A percentile compares a stretch with the other conserved stretches of the same genome.
Evolutionary conservation across 768 basidiomycete species (phyloP).

Genomic region (Leccinum aurantiacum): DNA sequence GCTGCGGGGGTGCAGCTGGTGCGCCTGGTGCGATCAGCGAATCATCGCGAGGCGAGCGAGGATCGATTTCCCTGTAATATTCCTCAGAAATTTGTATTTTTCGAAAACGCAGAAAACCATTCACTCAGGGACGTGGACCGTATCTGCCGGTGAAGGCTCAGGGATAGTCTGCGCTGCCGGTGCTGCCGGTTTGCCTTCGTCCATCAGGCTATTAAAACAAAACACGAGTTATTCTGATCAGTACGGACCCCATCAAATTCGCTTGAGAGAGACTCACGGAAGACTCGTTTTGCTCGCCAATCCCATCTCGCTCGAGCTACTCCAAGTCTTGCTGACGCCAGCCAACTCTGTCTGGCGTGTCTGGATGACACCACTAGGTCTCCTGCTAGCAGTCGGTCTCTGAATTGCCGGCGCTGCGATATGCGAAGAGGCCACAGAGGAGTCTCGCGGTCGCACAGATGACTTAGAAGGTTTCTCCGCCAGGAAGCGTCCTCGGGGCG

Average conservation of each 20-base stretch:
- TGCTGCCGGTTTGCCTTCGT: constrained; percentile 25
- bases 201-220: constrained; percentile 13
- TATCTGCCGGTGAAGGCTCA: constrained; percentile 28
- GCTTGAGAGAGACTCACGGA: constrained; percentile 16
- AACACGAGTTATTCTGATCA: neutral
- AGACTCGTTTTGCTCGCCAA: constrained; percentile 18
- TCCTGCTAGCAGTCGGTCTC: constrained; percentile 29
- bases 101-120: neutral
- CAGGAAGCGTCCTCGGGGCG: constrained; percentile 18
- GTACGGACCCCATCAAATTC: neutral
- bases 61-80: constrained; percentile 20
- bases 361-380: constrained; percentile 24
- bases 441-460: constrained; percentile 25
- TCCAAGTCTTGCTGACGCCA: constrained; percentile 35
- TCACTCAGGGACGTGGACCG: constrained; percentile 34
- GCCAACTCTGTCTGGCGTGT: constrained; percentile 18
- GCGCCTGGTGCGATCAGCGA: constrained; percentile 18
- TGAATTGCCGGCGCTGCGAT: constrained; percentile 11
- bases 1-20: constrained; percentile 16
- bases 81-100: neutral
- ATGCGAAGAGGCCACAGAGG: constrained; percentile 29
- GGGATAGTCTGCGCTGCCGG: constrained; percentile 12
- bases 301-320: constrained; percentile 25
- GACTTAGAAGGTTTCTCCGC: constrained; percentile 25
- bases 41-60: constrained; percentile 36